These are phyloP conservation scores for Sporisorium iseilematis-ciliati DNA, from an alignment of 1,284 basidiomycete genomes.

Conservation along the genomic window DNA sequence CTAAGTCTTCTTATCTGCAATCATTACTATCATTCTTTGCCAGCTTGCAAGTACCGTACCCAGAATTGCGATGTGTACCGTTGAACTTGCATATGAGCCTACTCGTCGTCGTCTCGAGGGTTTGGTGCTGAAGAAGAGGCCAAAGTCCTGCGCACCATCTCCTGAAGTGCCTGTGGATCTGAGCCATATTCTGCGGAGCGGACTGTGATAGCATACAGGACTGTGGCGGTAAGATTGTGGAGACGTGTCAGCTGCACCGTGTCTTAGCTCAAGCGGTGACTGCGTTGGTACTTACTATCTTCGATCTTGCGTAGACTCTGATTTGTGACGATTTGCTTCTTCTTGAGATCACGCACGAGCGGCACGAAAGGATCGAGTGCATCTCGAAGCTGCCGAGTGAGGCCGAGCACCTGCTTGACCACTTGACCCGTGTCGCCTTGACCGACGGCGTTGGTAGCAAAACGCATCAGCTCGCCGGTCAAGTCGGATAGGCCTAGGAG, in stretches of 20 bases:
- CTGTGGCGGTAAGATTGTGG: constrained; percentile 9
- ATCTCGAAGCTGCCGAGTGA: constrained; percentile 52
- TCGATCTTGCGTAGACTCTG: constrained; percentile 93
- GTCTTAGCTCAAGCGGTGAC: background rate
- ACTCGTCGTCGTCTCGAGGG: constrained; percentile 16
- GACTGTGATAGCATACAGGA: constrained; percentile 58
- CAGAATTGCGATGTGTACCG: background rate
- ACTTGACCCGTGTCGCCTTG: constrained; percentile 36
- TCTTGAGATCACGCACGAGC: constrained; percentile 79
- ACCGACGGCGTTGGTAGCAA: constrained; percentile 75
- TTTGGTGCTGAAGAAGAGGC: constrained; percentile 23
- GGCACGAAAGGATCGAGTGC: constrained; percentile 82
- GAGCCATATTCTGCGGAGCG: constrained; percentile 53
- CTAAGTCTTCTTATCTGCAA: constrained; percentile 18
- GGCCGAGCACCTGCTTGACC: constrained; percentile 48
- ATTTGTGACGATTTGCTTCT: constrained; percentile 87
- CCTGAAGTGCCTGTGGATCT: constrained; percentile 50
- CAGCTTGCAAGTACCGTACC: background rate
- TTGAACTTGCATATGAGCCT: background rate
- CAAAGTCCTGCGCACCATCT: constrained; percentile 54
- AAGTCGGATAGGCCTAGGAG: constrained; percentile 91
- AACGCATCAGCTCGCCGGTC: constrained; percentile 97
- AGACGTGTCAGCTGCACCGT: background rate
- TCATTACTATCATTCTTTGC: constrained; percentile 14
- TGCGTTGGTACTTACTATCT: constrained; percentile 76